These are phyloP conservation scores for Lasiosphaeria miniovina DNA, from an alignment of 495 filamentous ascomycete species.

Conservation along the genomic window DNA sequence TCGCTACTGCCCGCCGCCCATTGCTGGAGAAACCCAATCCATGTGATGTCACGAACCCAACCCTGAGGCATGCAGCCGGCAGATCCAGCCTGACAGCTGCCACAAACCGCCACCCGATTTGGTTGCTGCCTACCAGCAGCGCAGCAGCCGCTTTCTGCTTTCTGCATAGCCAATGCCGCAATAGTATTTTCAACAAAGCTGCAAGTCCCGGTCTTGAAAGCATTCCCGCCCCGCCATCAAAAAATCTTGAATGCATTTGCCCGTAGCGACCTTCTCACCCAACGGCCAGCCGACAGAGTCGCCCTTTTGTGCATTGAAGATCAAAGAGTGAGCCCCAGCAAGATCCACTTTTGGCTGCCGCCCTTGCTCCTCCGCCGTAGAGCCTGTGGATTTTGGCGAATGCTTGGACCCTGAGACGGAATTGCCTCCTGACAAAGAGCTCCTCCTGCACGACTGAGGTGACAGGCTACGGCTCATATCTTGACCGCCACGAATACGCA, in stretches of 20 bases:
- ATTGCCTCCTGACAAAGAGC: background rate
- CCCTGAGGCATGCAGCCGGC: slow-evolving; percentile 6
- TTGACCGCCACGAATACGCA: background rate
- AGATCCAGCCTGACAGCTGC: slow-evolving; percentile 15
- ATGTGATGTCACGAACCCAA: slow-evolving; percentile 17
- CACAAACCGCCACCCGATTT: background rate
- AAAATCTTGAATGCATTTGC: background rate
- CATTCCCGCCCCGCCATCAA: background rate
- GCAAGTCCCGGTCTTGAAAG: background rate
- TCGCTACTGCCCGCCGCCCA: slow-evolving; percentile 5
- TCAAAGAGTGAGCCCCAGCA: background rate
- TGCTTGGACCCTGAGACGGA: background rate
- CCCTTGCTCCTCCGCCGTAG: background rate
- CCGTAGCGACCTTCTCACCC: background rate
- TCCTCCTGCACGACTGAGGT: background rate
- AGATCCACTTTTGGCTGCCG: slow-evolving; percentile 1
- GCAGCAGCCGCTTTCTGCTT: slow-evolving; percentile 1
- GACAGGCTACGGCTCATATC: background rate
- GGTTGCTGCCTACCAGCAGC: background rate
- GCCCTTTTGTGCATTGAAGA: background rate
- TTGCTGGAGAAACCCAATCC: slow-evolving; percentile 18
- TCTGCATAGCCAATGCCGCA: background rate
- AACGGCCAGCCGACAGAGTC: background rate
- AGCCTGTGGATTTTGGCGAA: background rate
- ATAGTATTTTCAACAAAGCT: background rate